phyloP scores from a whole-genome alignment of 495 filamentous ascomycete species.

The Darksidea phi region DNA sequence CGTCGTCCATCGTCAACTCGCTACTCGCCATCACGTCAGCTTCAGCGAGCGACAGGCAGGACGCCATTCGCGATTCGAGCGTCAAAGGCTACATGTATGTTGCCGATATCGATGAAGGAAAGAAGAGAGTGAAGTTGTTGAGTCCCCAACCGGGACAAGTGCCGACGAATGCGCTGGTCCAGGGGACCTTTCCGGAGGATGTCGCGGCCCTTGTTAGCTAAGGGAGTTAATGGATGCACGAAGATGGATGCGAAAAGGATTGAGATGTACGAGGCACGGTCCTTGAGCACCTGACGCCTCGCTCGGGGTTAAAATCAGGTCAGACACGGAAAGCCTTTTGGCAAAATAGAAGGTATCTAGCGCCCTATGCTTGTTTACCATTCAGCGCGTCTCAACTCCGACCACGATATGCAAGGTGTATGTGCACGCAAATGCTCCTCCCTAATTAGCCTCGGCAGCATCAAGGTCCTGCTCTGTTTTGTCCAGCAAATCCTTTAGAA shows the following conservation, averaged over 20 bases:
- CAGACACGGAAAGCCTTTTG: not conserved
- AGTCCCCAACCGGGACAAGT: constrained; percentile 77
- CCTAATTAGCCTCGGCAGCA: not conserved
- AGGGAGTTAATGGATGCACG: not conserved
- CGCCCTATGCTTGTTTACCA: too few species aligned
- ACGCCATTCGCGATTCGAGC: constrained; percentile 76
- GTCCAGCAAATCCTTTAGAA: constrained; percentile 63
- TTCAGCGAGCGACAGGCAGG: constrained; percentile 60
- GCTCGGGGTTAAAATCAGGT: not conserved
- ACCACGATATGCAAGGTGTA: too few species aligned
- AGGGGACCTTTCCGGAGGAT: constrained; percentile 46
- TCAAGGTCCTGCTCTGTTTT: constrained; percentile 26
- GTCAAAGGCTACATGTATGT: constrained; percentile 93
- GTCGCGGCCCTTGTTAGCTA: constrained; percentile 41
- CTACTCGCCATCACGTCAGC: constrained; percentile 80
- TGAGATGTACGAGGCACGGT: too few species aligned
- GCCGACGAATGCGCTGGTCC: constrained; percentile 71
- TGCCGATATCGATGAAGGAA: constrained; percentile 81
- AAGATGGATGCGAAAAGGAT: too few species aligned
- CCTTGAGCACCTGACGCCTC: not conserved
- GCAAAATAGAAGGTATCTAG: too few species aligned
- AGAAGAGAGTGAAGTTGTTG: constrained; percentile 75
- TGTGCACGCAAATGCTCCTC: not conserved
- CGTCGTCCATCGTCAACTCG: constrained; percentile 61
- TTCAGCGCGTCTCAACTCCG: too few species aligned